Evolutionary conservation across 2,329 filamentous ascomycete genomes (phyloP), one percentile per base, ranked within the genome.

Genomic region (Fusarium sambucinum): DNA sequence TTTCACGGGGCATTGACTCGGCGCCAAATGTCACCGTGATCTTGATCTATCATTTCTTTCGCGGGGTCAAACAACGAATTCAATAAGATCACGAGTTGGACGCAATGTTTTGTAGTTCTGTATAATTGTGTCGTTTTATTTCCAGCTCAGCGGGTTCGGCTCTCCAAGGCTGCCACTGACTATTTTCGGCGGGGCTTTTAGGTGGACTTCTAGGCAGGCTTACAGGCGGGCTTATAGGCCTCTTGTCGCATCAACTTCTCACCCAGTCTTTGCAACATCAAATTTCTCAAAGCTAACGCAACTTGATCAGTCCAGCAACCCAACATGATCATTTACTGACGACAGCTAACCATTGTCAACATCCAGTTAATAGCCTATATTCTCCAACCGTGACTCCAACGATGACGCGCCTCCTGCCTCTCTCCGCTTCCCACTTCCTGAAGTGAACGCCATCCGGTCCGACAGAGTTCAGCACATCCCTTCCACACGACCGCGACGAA

Each of bases 381-480:
- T 13, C 25, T 6, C 21, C 13, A 42, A 6, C 21, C 21, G 6
- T 3, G 8, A 27, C 8, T 9, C 8, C 27, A 27, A 27, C 25
- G 21, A 25, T 8, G 21, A 42, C 40, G 21, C 10, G 19, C 16
- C 40, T 5, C 6, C 9, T 21, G n/a, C 4, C 19, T 33, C 19
- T 19, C 5, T 32, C 27, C 4, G 8, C 17, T 14, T 11, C 3
- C n/a, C 3, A 6, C 14, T 19, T 32, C 11, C 12, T 16, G 5
- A 23, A 2, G 10, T n/a, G 12, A 30, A 12, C 5, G 21, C 38
- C 19, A 10, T 16, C 14, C 44, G 41, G 21, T 42, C 53, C 16
- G 59, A 64, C 53, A n/a, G 59, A 64, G 5, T 47, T 35, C 2
- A 47, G 44, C n/a, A 45, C 48, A 1, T 51, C 48, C 3, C 23